phyloP scores from a whole-genome alignment of 1,284 basidiomycete genomes.

The Trametes hirsuta region DNA sequence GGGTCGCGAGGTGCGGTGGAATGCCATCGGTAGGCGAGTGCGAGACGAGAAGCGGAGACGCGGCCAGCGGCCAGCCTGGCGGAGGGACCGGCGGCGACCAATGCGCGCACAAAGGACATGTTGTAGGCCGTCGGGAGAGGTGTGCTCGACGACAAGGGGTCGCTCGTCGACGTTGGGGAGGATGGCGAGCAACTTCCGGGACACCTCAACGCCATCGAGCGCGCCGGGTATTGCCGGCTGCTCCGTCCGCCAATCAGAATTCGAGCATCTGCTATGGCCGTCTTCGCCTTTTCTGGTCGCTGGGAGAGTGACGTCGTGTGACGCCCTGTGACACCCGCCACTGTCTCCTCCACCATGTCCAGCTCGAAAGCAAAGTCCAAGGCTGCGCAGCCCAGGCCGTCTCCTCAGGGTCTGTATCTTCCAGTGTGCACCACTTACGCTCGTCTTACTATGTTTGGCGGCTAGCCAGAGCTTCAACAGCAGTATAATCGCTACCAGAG shows the following conservation, averaged over 20 bases:
- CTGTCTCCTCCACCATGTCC: slow-evolving; percentile 36
- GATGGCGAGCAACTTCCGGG: slow-evolving; percentile 28
- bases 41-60: slow-evolving; percentile 36
- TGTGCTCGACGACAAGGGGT: slow-evolving; percentile 26
- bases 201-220: slow-evolving; percentile 37
- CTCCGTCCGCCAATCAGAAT: slow-evolving; percentile 54
- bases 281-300: slow-evolving; percentile 15
- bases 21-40: slow-evolving; percentile 51
- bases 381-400: slow-evolving; percentile 42
- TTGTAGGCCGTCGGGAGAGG: slow-evolving; percentile 25
- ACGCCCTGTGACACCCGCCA: slow-evolving; percentile 2
- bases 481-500: slow-evolving; percentile 76
- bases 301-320: slow-evolving; percentile 1
- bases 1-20: slow-evolving; percentile 35
- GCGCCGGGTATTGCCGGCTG: slow-evolving; percentile 34
- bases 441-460: slow-evolving; percentile 26
- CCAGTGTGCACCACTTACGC: neutral
- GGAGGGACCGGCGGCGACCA: slow-evolving; percentile 31
- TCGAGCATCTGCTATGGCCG: slow-evolving; percentile 40
- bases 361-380: slow-evolving; percentile 56
- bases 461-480: slow-evolving; percentile 78
- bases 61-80: slow-evolving; percentile 37
- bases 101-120: slow-evolving; percentile 52
- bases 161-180: slow-evolving; percentile 25
- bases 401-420: slow-evolving; percentile 65